phyloP scores from a whole-genome alignment of 768 basidiomycete species.

The Harrya chromipes region DNA sequence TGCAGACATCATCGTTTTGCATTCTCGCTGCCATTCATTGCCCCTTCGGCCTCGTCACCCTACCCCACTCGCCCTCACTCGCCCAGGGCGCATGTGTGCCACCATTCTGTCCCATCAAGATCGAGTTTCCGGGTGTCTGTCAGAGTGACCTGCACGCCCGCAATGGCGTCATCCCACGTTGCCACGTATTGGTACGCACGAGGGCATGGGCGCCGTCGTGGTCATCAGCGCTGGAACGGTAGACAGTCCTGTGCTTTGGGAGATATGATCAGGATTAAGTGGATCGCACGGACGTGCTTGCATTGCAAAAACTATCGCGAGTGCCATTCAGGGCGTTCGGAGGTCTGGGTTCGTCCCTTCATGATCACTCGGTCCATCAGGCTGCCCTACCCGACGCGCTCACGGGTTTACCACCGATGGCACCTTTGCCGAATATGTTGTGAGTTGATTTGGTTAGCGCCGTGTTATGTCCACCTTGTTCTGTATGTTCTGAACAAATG shows the following conservation, averaged over 20 bases:
- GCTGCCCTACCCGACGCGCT: too few relatives aligned
- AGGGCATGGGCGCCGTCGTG: conserved; percentile 45
- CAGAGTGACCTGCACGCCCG: conserved; percentile 41
- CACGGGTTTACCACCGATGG: too few relatives aligned
- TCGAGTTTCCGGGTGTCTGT: conserved; percentile 42
- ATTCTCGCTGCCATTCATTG: too few relatives aligned
- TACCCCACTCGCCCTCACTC: too few relatives aligned
- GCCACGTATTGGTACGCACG: conserved; percentile 41
- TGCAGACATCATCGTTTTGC: too few relatives aligned
- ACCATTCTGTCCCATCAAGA: conserved; percentile 42
- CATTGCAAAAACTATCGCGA: conserved; percentile 39
- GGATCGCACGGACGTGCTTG: conserved; percentile 38
- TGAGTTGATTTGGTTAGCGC: too few relatives aligned
- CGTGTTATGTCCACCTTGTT: too few relatives aligned
- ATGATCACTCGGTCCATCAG: neutral
- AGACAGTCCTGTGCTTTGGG: conserved; percentile 34
- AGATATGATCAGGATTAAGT: conserved; percentile 44
- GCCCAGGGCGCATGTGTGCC: too few relatives aligned
- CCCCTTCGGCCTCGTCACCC: too few relatives aligned
- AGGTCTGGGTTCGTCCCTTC: too few relatives aligned
- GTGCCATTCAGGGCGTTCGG: neutral
- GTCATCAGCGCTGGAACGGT: conserved; percentile 38
- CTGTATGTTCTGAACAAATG: neutral
- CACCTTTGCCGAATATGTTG: too few relatives aligned
- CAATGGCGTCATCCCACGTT: conserved; percentile 32